Evolutionary conservation across 2,329 filamentous ascomycete species (phyloP), one percentile per base, ranked within the genome.

Genomic region (Aspergillus viridinutans): DNA sequence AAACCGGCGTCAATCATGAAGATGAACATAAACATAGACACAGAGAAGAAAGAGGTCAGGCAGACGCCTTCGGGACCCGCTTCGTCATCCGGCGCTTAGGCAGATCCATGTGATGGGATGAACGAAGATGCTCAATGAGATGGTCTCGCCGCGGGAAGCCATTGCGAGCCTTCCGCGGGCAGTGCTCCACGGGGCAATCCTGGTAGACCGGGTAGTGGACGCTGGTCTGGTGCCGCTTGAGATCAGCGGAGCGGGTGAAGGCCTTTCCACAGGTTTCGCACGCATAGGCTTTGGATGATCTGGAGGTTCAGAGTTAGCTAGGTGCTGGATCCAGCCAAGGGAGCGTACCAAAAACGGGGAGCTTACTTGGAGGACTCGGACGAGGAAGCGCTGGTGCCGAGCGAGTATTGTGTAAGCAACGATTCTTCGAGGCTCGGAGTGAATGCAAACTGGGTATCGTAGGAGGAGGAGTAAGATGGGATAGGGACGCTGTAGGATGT

Each of bases 71-170:
- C 29, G 57, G 17, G 6, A 48, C 32, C 26, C 69, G 67, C 64
- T 72, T 72, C 54, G 69, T 65, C 14, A 66, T 63, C 14, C 66
- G 62, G 1, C 74, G 73, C 65, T 77, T 77, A 2, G 75, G 73
- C 20, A 79, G 66, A 35, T 80, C 73, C 49, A 78, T 68, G 54
- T 80, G 76, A 64, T 86, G 84, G 58, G 79, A 83, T 47, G 81
- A 81, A 53, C 83, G 73, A 53, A 82, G 67, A 66, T 86, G 84
- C 64, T 85, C 84, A 42, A 75, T 76, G 43, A 84, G 72, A 64
- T 86, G 83, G 63, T 86, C 84, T 53, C 78, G 74, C 5, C 83
- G 75, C 4, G 80, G 80, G 63, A 85, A 86, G 0, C 82, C 83
- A 58, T 76, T 71, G 43, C 60, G 65, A 4, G 74, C 76, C 62